These are phyloP conservation scores for Cryptococcus sp. DNA, from an alignment of 1,284 basidiomycete genomes.

Conservation along the genomic window DNA sequence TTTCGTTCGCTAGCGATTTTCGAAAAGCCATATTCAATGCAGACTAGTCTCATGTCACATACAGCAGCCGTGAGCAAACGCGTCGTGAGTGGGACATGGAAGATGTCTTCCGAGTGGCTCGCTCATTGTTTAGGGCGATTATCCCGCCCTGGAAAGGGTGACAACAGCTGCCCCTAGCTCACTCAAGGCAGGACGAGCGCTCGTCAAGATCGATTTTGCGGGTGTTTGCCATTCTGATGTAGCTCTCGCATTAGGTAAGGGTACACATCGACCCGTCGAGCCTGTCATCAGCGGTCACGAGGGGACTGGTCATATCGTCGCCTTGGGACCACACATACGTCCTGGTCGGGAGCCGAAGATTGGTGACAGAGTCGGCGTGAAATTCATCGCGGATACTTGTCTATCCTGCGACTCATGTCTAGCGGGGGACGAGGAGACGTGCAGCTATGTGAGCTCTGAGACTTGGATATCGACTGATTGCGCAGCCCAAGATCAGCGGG, in stretches of 20 bases:
- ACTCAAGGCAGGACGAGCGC: neutral
- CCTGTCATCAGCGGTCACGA: constrained; percentile 2
- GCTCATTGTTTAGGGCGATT: neutral
- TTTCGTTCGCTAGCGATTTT: too few species aligned
- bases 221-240: constrained; percentile 4
- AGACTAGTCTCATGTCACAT: too few species aligned
- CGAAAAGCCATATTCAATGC: too few species aligned
- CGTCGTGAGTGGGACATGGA: too few species aligned
- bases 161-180: neutral
- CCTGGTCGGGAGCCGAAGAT: neutral
- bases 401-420: neutral
- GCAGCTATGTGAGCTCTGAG: neutral
- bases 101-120: too few species aligned
- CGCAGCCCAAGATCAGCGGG: neutral
- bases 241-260: neutral
- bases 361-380: neutral
- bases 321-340: neutral
- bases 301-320: neutral
- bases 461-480: too few species aligned
- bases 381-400: constrained; percentile 3
- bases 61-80: neutral
- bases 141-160: neutral
- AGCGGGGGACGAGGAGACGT: neutral
- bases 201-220: neutral
- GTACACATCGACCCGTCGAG: constrained; percentile 1